Base-by-base conservation (phyloP, 2,329 filamentous ascomycete genomes). In the Bipolaris bicolor region DNA sequence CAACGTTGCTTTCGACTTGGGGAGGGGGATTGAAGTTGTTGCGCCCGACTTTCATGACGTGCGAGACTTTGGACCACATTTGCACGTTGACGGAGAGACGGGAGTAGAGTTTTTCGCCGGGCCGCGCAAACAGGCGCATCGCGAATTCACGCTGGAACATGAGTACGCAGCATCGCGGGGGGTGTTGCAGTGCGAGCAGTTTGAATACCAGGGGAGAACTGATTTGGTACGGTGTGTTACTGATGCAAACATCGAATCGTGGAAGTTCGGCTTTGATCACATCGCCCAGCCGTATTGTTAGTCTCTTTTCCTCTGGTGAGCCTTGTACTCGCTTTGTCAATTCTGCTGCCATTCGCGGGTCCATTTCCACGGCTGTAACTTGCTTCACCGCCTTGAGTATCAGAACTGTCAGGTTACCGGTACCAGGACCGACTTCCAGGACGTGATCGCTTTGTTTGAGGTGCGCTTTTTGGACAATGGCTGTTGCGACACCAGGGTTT, bases 101-200 rank as follows among this genome's bases (percentile, higher is more conserved):
- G 64, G 88, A 92, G 81, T 97, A 98, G 7, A 98, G 86, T 51
- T 92, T 86, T 72, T 97, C 93, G 7, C 91, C 91, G 0, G 94
- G 91, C 43, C 89, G 88, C 13, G 95, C 95, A 55, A 96, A 94
- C 34, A 98, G 82, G 37, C 94, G 87, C 76, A 96, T 88, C 16
- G 93, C 93, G 71, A 97, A 97, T 79, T 98, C 94, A 72, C 92
- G 88, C 81, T 98, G 94, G 71, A 96, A 95, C 92, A 97, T 97
- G 79, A 98, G 91, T 63, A 98, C 86, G 67, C 90, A 93, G 58
- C 87, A 88, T 33, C 94, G 83, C 0, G 95, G 95, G 0, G 92
- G 89, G 41, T 92, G 92, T 4, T 86, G 87, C 62, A 94, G 87
- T 26, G 90, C 86, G 49, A 98, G 85, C 45, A 98, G 87, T 78